These are phyloP conservation scores for Ochromonas danica DNA, from an alignment of 108 stramenopile genomes.

Conservation along the genomic window DNA sequence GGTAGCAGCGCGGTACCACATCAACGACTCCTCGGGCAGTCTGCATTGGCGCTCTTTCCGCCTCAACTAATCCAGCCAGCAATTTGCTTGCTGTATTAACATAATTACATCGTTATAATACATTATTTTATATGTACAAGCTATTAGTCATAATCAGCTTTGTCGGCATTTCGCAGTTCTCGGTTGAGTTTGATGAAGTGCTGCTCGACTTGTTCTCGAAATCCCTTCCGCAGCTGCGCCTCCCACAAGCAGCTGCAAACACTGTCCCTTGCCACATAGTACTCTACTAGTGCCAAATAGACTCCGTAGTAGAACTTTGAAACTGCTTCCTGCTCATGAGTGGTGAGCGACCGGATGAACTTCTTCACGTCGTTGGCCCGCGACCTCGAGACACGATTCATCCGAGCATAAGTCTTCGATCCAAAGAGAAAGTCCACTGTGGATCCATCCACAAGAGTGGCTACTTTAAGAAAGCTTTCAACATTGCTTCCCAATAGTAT, in stretches of 20 bases:
- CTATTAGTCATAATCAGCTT: too few species aligned
- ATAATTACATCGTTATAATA: too few species aligned
- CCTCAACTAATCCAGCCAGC: not conserved
- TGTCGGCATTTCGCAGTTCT: too few species aligned
- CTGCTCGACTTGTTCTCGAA: too few species aligned
- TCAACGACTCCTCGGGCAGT: slow-evolving; percentile 72
- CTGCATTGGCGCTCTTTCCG: slow-evolving; percentile 18
- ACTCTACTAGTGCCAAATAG: not conserved
- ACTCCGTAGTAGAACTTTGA: not conserved
- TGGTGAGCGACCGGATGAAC: not conserved
- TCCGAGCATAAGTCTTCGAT: too few species aligned
- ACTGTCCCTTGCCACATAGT: too few species aligned
- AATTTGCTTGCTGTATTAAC: too few species aligned
- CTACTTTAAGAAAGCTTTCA: not conserved
- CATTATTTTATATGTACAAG: too few species aligned
- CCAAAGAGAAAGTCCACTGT: not conserved
- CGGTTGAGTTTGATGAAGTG: too few species aligned
- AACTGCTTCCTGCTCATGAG: not conserved
- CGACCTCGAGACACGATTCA: not conserved
- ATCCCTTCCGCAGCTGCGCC: too few species aligned
- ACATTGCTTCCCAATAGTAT: too few species aligned
- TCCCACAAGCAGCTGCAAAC: too few species aligned
- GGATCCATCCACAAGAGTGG: not conserved
- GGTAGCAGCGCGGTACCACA: slow-evolving; percentile 74
- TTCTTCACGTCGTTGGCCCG: not conserved